These are phyloP conservation scores for Cutaneotrichosporon spelunceum DNA, from an alignment of 1,284 basidiomycete species.

Conservation along the genomic window DNA sequence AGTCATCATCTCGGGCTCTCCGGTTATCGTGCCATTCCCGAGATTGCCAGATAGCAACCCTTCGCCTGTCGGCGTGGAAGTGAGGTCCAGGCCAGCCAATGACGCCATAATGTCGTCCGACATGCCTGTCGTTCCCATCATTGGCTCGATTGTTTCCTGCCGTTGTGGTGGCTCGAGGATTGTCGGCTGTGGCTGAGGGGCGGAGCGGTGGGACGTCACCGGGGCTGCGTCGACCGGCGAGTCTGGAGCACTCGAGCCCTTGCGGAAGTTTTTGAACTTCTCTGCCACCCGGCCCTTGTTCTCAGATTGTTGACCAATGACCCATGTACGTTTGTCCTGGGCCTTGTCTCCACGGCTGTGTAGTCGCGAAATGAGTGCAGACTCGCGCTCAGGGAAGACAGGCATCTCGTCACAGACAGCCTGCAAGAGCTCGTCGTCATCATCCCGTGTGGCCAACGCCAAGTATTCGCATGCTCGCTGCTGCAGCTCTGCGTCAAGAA, in stretches of 20 bases:
- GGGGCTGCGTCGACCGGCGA: constrained; percentile 10
- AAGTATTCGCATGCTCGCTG: constrained; percentile 98
- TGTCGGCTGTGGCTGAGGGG: constrained; percentile 12
- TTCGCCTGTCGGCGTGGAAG: constrained; percentile 35
- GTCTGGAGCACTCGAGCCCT: constrained; percentile 16
- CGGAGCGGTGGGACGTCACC: constrained; percentile 5
- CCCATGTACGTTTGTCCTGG: constrained; percentile 91
- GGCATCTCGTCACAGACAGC: constrained; percentile 99
- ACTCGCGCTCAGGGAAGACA: constrained; percentile 92
- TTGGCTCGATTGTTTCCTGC: constrained; percentile 24
- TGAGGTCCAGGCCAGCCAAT: constrained; percentile 76
- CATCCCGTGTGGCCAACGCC: constrained; percentile 71
- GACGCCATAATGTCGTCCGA: constrained; percentile 66
- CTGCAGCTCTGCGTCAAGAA: constrained; percentile 96
- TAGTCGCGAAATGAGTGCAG: constrained; percentile 76
- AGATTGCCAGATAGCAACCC: constrained; percentile 8
- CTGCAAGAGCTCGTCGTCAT: constrained; percentile 87
- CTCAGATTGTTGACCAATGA: constrained; percentile 88
- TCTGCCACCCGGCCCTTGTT: constrained; percentile 69
- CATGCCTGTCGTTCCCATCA: constrained; percentile 40
- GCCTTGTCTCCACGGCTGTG: constrained; percentile 85
- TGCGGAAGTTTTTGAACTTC: constrained; percentile 56
- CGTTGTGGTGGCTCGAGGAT: constrained; percentile 8
- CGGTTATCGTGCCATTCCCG: constrained; percentile 2
- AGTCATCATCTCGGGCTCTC: constrained; percentile 17